These are phyloP conservation scores for Arthrobotrys conoides DNA, from an alignment of 2,329 filamentous ascomycete genomes.

Conservation along the genomic window DNA sequence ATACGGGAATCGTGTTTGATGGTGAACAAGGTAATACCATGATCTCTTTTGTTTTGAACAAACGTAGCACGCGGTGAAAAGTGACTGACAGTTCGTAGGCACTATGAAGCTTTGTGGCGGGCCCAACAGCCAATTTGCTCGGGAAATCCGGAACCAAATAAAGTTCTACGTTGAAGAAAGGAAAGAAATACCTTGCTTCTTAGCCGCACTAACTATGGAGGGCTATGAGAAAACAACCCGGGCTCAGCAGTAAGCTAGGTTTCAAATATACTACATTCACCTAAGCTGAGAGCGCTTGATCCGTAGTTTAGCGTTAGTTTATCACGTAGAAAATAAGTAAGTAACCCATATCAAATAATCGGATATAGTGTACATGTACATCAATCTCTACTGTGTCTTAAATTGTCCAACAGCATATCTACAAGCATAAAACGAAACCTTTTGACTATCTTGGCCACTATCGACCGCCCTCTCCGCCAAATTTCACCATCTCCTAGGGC, in stretches of 20 bases:
- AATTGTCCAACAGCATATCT: background rate
- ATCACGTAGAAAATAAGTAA: background rate
- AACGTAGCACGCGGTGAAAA: conserved; percentile 66
- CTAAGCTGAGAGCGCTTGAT: background rate
- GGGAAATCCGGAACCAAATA: conserved; percentile 86
- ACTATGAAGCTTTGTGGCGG: conserved; percentile 99
- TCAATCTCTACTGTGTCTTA: background rate
- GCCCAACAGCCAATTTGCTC: conserved; percentile 85
- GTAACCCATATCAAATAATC: background rate
- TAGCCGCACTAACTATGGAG: conserved; percentile 64
- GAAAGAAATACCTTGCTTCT: conserved; percentile 65
- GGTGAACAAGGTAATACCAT: conserved; percentile 64
- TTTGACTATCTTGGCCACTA: background rate
- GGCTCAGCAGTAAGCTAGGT: conserved; percentile 58
- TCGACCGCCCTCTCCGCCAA: background rate
- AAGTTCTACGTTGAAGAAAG: conserved; percentile 96
- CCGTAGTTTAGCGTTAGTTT: background rate
- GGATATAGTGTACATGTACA: background rate
- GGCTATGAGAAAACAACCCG: conserved; percentile 64
- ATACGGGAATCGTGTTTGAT: conserved; percentile 76
- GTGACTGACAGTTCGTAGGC: conserved; percentile 72
- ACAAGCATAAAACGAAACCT: background rate
- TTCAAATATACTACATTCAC: background rate
- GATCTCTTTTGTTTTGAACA: conserved; percentile 68
- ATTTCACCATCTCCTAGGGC: background rate